phyloP scores from a whole-genome alignment of 257 asterid genomes.

The Nicotiana otophora region DNA sequence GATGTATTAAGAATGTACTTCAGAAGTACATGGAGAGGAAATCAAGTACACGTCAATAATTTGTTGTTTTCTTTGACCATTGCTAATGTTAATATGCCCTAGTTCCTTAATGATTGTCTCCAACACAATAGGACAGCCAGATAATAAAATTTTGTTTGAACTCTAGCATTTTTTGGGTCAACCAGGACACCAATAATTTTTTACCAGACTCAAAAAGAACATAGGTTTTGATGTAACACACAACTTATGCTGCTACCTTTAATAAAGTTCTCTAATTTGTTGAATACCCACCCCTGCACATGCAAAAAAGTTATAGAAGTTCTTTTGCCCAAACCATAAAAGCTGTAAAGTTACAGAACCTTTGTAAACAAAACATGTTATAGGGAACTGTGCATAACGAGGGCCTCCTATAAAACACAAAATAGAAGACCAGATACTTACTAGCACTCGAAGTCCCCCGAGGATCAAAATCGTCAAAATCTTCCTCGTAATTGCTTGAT shows the following conservation, averaged over 20 bases:
- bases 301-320: background rate
- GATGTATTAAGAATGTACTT: too few species aligned
- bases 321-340: background rate
- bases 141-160: background rate
- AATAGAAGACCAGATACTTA: slow-evolving; percentile 38
- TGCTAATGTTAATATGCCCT: background rate
- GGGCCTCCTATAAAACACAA: background rate
- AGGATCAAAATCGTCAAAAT: slow-evolving; percentile 92
- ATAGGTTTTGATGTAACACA: background rate
- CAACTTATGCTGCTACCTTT: background rate
- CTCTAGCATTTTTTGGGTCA: background rate
- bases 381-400: slow-evolving; percentile 3
- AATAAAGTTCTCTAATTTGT: background rate
- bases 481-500: slow-evolving; percentile 52
- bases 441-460: slow-evolving; percentile 73
- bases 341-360: background rate
- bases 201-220: background rate
- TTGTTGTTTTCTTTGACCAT: background rate
- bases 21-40: too few species aligned
- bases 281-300: background rate
- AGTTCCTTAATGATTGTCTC: background rate
- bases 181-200: background rate
- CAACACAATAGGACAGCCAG: background rate
- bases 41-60: too few species aligned
- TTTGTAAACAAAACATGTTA: background rate